phyloP scores from a whole-genome alignment of 768 basidiomycete species.

The Cyclocybe cylindracea region DNA sequence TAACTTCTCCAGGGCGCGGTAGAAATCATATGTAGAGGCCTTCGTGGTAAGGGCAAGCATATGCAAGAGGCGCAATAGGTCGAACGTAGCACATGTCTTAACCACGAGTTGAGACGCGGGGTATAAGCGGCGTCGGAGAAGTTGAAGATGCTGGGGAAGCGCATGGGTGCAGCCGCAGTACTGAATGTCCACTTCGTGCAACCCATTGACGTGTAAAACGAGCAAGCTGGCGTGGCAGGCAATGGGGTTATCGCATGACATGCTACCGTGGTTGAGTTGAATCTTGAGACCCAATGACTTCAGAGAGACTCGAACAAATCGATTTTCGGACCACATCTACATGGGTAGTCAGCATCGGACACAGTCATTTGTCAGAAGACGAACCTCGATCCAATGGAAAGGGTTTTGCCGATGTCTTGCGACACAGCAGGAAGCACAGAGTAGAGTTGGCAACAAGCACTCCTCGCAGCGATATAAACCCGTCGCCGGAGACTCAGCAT shows the following conservation, averaged over 20 bases:
- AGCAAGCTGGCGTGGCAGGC: constrained; percentile 1
- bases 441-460: constrained; percentile 7
- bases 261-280: constrained; percentile 8
- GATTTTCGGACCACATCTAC: too few relatives aligned
- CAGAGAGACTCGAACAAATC: background rate
- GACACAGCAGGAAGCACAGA: constrained; percentile 9
- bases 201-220: constrained; percentile 17
- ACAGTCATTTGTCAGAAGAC: too few relatives aligned
- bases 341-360: too few relatives aligned
- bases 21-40: too few relatives aligned
- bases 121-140: too few relatives aligned
- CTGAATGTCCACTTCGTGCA: constrained; percentile 15
- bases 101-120: too few relatives aligned
- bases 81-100: too few relatives aligned
- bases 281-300: constrained; percentile 7
- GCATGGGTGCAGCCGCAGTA: constrained; percentile 20
- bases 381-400: constrained; percentile 11
- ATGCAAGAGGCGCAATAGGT: too few relatives aligned
- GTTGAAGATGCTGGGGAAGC: too few relatives aligned
- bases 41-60: too few relatives aligned
- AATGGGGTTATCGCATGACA: background rate
- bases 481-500: background rate
- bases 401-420: constrained; percentile 2
- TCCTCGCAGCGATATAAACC: constrained; percentile 9
- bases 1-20: too few relatives aligned